Evolutionary conservation across 169 alveolate species (phyloP).

Genomic region (Cystoisospora suis): DNA sequence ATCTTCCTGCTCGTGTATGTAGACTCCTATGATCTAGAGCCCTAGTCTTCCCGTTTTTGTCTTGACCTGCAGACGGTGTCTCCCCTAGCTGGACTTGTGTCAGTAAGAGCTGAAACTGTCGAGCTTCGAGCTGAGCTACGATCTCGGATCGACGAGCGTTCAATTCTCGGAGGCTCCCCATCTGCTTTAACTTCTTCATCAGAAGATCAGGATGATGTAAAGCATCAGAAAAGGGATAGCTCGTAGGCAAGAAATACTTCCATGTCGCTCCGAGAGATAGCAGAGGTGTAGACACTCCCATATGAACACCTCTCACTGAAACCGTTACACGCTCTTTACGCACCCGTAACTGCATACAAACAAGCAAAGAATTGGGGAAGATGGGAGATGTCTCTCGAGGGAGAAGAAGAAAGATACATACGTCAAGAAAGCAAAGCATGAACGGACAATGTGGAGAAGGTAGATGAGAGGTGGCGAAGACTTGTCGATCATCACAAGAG

Average conservation of each 20-base stretch:
- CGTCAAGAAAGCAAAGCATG: not conserved
- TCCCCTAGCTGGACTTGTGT: not conserved
- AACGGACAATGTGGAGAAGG: not conserved
- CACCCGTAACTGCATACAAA: conserved; percentile 1
- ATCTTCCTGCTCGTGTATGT: too few species aligned
- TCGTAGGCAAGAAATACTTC: conserved; percentile 46
- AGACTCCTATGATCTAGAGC: too few species aligned
- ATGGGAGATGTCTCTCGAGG: not conserved
- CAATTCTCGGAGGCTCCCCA: conserved; percentile 4
- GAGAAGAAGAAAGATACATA: not conserved
- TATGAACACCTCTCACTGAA: conserved; percentile 25
- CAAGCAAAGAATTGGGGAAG: not conserved
- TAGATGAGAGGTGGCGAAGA: not conserved
- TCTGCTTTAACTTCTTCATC: conserved; percentile 41
- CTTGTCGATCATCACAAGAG: too few species aligned
- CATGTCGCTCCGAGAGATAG: conserved; percentile 57
- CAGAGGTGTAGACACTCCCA: conserved; percentile 51
- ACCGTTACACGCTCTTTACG: not conserved
- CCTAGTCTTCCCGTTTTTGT: too few species aligned
- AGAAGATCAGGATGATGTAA: conserved; percentile 24
- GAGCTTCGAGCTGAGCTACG: not conserved
- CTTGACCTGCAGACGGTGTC: not conserved
- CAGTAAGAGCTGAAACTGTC: conserved; percentile 15
- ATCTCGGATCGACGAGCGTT: not conserved
- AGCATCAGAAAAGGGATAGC: conserved; percentile 43